Evolutionary conservation across 305 asterid species (phyloP), one percentile per base, ranked within the genome.

Genomic region (Plantago coronopus): DNA sequence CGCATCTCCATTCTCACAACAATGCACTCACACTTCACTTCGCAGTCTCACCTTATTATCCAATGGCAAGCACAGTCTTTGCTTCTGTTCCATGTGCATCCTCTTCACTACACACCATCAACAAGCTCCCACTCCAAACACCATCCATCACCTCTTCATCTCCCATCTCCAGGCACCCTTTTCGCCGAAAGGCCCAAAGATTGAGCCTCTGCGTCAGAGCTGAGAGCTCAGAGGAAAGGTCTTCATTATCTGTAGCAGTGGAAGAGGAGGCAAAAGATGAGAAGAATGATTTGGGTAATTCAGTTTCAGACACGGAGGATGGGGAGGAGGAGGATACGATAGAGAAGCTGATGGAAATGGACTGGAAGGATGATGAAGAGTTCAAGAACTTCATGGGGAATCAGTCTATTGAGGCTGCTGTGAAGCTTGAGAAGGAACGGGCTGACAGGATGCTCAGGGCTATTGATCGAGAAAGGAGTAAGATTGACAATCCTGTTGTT

Each of bases 381-480:
- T 87, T 90, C 82, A 90, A 85, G 83, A 82, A 80, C 23, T 87
- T 90, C 71, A 87, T 90, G 97, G 97, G 97, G 6, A 90, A 90
- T 72, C 97, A 94, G 49, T 83, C 97, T 10, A 87, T 90, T 69
- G 97, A 90, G 73, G 95, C 97, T 64, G 97, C 95, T 40, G 87
- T 87, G 69, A 87, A 90, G 86, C 95, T 90, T 7, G 97, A 87
- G 81, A 90, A 90, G 83, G 87, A 81, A 69, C 80, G 83, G 77
- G 81, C 96, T 54, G 97, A 90, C 60, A 77, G 89, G 77, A 82
- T 74, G 75, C 90, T 90, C 25, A 83, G 82, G 70, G 83, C 85
- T 71, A 86, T 90, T 49, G 85, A 82, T 69, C 63, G 74, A 71
- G 95, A 83, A 61, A 81, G 79, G 48, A 85, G 75, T 59, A 81